A percentile compares a stretch with the other conserved stretches of the same genome.
phyloP scores from a whole-genome alignment of 2,329 filamentous ascomycete genomes.

The Corinectria fuckeliana region DNA sequence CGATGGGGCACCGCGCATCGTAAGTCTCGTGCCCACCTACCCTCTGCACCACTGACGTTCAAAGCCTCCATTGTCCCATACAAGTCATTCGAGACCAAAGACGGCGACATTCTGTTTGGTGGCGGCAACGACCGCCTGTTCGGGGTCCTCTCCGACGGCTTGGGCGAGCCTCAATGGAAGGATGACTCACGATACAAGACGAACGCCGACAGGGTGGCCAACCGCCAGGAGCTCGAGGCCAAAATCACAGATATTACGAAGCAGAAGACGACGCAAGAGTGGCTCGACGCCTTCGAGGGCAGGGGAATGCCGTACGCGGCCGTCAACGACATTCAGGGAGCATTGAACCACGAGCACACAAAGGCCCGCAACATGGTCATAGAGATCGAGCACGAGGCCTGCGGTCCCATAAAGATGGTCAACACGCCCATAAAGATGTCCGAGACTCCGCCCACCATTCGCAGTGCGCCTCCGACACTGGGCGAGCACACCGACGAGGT shows the following conservation, averaged over 20 bases:
- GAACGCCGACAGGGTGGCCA: conserved; percentile 68
- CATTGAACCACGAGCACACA: conserved; percentile 85
- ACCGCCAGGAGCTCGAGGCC: conserved; percentile 78
- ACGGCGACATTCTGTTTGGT: conserved; percentile 74
- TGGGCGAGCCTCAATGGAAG: conserved; percentile 66
- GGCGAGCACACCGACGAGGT: conserved; percentile 89
- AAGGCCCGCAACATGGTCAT: conserved; percentile 87
- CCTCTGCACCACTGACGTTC: background rate
- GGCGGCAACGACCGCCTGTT: conserved; percentile 77
- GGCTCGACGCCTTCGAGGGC: conserved; percentile 87
- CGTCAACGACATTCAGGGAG: conserved; percentile 89
- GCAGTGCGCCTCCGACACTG: conserved; percentile 80
- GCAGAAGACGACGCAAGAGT: conserved; percentile 83
- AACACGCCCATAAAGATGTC: conserved; percentile 97
- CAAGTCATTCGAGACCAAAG: conserved; percentile 77
- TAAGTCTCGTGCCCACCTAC: conserved; percentile 47
- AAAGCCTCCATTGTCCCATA: conserved; percentile 96
- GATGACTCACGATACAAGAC: conserved; percentile 63
- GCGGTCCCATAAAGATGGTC: conserved; percentile 86
- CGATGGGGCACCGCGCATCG: conserved; percentile 97
- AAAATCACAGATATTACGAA: conserved; percentile 78
- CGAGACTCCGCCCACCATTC: conserved; percentile 76
- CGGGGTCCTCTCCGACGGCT: conserved; percentile 65
- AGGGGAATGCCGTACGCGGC: conserved; percentile 91
- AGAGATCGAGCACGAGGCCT: conserved; percentile 81